Conservation (phyloP, 768 basidiomycete genomes). For the Mycena leptocephala region DNA sequence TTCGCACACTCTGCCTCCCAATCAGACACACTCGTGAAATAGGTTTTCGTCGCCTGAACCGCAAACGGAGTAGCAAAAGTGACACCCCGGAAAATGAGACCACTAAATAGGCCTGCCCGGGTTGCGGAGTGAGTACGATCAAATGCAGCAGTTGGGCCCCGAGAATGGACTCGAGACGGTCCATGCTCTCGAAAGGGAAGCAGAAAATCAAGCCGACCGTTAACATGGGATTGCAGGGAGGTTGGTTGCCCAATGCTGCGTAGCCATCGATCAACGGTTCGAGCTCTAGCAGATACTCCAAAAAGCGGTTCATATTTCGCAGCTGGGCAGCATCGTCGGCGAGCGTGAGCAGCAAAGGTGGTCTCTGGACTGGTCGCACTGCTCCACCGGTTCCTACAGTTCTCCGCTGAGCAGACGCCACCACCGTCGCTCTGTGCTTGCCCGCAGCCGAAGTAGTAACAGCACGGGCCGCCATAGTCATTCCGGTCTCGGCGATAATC, state of each 20-base stretch:
- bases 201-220: not conserved
- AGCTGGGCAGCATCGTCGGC: not conserved
- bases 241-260: not conserved
- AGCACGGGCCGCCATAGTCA: no score
- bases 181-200: slow-evolving; percentile 19
- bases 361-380: no score
- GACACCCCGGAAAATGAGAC: not conserved
- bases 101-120: not conserved
- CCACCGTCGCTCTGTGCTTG: no score
- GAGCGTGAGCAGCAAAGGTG: not conserved
- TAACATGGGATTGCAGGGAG: not conserved
- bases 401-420: no score
- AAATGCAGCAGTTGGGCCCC: not conserved
- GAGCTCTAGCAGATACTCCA: not conserved
- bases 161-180: not conserved
- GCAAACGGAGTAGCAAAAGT: not conserved
- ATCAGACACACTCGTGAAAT: not conserved
- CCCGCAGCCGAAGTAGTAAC: no score
- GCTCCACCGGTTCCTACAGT: no score
- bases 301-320: not conserved
- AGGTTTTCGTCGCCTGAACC: not conserved
- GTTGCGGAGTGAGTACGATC: not conserved
- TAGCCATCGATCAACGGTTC: slow-evolving; percentile 1
- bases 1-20: not conserved
- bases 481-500: no score